Conservation (phyloP, 768 basidiomycete species). For the Mycena sanguinolenta region DNA sequence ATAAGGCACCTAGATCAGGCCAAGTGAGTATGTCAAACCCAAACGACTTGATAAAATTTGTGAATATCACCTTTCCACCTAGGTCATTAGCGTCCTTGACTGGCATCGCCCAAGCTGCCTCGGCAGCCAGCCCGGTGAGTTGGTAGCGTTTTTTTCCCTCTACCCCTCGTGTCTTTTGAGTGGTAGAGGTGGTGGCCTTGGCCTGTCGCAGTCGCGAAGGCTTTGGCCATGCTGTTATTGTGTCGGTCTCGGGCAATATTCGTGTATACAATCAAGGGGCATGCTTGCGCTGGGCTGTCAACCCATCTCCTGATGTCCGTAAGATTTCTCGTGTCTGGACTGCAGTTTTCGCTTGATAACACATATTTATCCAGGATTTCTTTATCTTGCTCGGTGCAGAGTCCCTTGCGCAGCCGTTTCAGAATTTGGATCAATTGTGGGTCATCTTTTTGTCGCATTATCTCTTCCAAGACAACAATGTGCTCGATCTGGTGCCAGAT, state of each 20-base stretch:
- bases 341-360: no score
- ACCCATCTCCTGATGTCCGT: no score
- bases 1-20: slow-evolving; percentile 4
- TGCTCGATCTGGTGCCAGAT: not conserved
- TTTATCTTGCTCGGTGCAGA: no score
- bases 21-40: no score
- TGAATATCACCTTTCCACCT: slow-evolving; percentile 2
- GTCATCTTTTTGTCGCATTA: slow-evolving; percentile 37
- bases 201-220: no score
- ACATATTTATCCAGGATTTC: no score
- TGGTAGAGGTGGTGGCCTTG: not conserved
- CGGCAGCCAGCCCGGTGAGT: slow-evolving; percentile 21
- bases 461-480: slow-evolving; percentile 15
- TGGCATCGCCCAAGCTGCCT: slow-evolving; percentile 19
- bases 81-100: slow-evolving; percentile 27
- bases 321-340: no score
- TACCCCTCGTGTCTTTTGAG: slow-evolving; percentile 17
- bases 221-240: no score
- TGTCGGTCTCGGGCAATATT: not conserved
- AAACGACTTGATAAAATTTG: no score
- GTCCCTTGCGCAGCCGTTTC: no score
- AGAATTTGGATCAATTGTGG: no score
- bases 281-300: not conserved
- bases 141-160: slow-evolving; percentile 1
- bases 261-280: slow-evolving; percentile 25